phyloP scores from a whole-genome alignment of 768 basidiomycete genomes.

The Pholiota molesta region DNA sequence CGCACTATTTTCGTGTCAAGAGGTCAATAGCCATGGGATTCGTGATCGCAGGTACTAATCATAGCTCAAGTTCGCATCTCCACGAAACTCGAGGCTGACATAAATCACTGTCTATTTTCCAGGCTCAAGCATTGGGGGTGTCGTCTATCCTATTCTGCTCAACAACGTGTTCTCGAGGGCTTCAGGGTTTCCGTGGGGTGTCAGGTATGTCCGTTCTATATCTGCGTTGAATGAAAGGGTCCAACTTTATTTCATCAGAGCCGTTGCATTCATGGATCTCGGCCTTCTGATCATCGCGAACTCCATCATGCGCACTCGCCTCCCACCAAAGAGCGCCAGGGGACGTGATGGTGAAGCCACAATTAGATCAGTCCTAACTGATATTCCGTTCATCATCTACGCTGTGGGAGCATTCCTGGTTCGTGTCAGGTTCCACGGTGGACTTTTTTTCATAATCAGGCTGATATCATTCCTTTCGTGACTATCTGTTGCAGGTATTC shows the following conservation, averaged over 20 bases:
- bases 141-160: constrained; percentile 54
- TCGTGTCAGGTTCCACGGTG: constrained; percentile 13
- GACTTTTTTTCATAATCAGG: neutral
- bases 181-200: constrained; percentile 44
- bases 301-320: constrained; percentile 44
- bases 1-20: constrained; percentile 53
- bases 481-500: constrained; percentile 34
- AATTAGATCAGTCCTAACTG: constrained; percentile 38
- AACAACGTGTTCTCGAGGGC: constrained; percentile 44
- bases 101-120: constrained; percentile 6
- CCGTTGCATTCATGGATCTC: constrained; percentile 48
- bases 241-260: constrained; percentile 27
- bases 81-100: neutral
- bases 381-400: constrained; percentile 45
- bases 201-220: constrained; percentile 36
- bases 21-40: constrained; percentile 59
- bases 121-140: constrained; percentile 52
- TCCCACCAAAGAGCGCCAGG: constrained; percentile 30
- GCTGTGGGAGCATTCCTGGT: constrained; percentile 44
- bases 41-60: constrained; percentile 47
- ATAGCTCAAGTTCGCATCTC: neutral
- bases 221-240: constrained; percentile 8
- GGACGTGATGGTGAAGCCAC: constrained; percentile 26
- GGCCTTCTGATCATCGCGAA: constrained; percentile 47
- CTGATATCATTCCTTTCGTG: constrained; percentile 1